Percentiles rank a stretch among this genome's conserved stretches.
These are phyloP conservation scores for Arabidopsis lyrata DNA, from an alignment of 441 rosid genomes.

Conservation along the genomic window DNA sequence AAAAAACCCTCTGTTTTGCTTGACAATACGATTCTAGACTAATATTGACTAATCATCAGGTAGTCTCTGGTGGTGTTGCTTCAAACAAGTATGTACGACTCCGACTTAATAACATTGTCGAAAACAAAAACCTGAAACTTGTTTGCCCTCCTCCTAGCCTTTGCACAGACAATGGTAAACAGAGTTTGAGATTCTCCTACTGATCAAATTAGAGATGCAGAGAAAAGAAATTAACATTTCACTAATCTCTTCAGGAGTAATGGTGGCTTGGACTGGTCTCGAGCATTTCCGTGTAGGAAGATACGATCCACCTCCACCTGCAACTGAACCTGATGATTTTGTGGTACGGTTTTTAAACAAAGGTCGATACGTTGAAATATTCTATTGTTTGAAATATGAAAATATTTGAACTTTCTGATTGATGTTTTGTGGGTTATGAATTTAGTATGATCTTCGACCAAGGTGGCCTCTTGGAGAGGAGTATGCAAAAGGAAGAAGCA, in stretches of 20 bases:
- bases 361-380: not conserved
- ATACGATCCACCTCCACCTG: conserved; percentile 90
- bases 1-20: conserved; percentile 9
- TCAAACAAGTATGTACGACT: conserved; percentile 79
- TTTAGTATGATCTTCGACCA: conserved; percentile 87
- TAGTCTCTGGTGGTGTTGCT: conserved; percentile 97
- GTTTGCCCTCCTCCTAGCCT: conserved; percentile 88
- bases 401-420: conserved; percentile 25
- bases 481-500: conserved; percentile 82
- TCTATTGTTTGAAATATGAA: conserved; percentile 1
- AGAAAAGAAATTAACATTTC: not conserved
- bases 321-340: conserved; percentile 71
- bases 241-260: conserved; percentile 60
- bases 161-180: conserved; percentile 90
- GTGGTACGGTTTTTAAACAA: conserved; percentile 54
- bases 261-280: conserved; percentile 99
- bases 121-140: conserved; percentile 73
- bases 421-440: conserved; percentile 23
- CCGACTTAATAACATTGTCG: conserved; percentile 66
- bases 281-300: conserved; percentile 92
- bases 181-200: conserved; percentile 7
- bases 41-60: conserved; percentile 55
- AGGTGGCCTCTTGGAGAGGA: conserved; percentile 98
- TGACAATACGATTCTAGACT: conserved; percentile 21
- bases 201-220: conserved; percentile 12